Evolutionary conservation across 805 yeast genomes (phyloP).

Genomic region (Suhomyces sp.): DNA sequence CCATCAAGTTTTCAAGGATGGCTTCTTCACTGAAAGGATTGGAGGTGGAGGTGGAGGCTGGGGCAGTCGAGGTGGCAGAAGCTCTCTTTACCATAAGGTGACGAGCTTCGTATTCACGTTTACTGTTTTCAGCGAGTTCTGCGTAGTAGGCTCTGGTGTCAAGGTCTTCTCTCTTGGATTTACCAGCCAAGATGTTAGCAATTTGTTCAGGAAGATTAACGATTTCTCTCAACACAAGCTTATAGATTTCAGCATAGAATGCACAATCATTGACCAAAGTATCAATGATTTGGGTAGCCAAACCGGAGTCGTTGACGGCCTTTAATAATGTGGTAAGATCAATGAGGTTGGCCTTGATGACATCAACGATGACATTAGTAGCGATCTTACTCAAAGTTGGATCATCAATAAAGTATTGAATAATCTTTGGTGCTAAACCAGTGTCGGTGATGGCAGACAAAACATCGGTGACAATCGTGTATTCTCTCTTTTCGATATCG

Average conservation of each 20-base stretch:
- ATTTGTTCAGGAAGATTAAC: conserved; percentile 30
- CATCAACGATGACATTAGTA: conserved; percentile 24
- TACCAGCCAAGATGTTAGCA: conserved; percentile 22
- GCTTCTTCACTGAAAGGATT: neutral
- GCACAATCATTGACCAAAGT: conserved; percentile 37
- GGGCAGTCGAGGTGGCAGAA: conserved; percentile 8
- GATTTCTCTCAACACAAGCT: conserved; percentile 32
- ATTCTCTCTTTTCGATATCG: conserved; percentile 37
- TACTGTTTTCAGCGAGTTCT: conserved; percentile 2
- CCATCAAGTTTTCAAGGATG: conserved; percentile 35
- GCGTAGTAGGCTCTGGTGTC: conserved; percentile 1
- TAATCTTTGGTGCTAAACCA: conserved; percentile 35
- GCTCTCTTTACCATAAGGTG: conserved; percentile 4
- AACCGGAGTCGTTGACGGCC: conserved; percentile 43
- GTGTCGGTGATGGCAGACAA: conserved; percentile 38
- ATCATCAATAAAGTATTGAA: conserved; percentile 33
- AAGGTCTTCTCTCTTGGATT: conserved; percentile 21
- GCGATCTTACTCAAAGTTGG: conserved; percentile 30
- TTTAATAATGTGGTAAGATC: conserved; percentile 37
- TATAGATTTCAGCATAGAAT: conserved; percentile 40
- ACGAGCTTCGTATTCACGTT: conserved; percentile 3
- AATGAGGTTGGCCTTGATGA: conserved; percentile 32
- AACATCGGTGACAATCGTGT: conserved; percentile 40
- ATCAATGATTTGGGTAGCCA: conserved; percentile 36
- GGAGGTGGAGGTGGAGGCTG: conserved; percentile 1